Percentiles rank a stretch among this genome's conserved stretches.
Evolutionary conservation across 768 basidiomycete genomes (phyloP).

Genomic region (Crassisporium funariophilum): DNA sequence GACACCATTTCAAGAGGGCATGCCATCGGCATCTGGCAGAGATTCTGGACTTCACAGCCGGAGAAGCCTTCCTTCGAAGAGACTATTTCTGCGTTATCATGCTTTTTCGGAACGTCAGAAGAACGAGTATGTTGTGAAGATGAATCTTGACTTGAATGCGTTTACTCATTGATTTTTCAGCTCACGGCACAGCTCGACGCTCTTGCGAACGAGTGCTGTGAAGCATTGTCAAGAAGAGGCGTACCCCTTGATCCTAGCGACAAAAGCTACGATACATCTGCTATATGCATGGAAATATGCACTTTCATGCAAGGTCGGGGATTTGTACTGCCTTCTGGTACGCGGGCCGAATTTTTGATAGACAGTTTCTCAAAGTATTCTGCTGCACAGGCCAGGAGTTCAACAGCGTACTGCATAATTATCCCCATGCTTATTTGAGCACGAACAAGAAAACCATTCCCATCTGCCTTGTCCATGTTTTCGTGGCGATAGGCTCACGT

Average conservation of each 20-base stretch:
- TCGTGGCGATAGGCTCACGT: slow-evolving; percentile 52
- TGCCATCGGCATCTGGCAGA: slow-evolving; percentile 43
- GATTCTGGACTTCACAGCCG: slow-evolving; percentile 13
- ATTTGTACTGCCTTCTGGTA: slow-evolving; percentile 46
- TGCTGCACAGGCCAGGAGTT: slow-evolving; percentile 36
- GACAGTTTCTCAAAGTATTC: background rate
- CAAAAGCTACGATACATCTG: slow-evolving; percentile 33
- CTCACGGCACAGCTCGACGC: slow-evolving; percentile 40
- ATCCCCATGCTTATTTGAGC: slow-evolving; percentile 60
- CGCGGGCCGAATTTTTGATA: slow-evolving; percentile 13
- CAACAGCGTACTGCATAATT: slow-evolving; percentile 50
- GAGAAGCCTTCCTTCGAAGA: slow-evolving; percentile 40
- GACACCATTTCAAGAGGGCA: slow-evolving; percentile 44
- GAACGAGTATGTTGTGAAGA: slow-evolving; percentile 36
- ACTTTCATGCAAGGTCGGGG: slow-evolving; percentile 51
- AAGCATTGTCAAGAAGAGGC: slow-evolving; percentile 32
- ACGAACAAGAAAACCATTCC: slow-evolving; percentile 54
- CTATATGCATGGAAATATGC: slow-evolving; percentile 47
- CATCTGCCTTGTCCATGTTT: slow-evolving; percentile 61
- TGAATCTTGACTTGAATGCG: background rate
- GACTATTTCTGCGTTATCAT: slow-evolving; percentile 51
- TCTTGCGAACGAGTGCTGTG: slow-evolving; percentile 42
- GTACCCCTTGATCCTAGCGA: slow-evolving; percentile 29
- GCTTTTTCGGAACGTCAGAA: slow-evolving; percentile 50
- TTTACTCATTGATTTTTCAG: slow-evolving; percentile 28